These are phyloP conservation scores for Calvatia gigantea DNA, from an alignment of 768 basidiomycete genomes.

Conservation along the genomic window DNA sequence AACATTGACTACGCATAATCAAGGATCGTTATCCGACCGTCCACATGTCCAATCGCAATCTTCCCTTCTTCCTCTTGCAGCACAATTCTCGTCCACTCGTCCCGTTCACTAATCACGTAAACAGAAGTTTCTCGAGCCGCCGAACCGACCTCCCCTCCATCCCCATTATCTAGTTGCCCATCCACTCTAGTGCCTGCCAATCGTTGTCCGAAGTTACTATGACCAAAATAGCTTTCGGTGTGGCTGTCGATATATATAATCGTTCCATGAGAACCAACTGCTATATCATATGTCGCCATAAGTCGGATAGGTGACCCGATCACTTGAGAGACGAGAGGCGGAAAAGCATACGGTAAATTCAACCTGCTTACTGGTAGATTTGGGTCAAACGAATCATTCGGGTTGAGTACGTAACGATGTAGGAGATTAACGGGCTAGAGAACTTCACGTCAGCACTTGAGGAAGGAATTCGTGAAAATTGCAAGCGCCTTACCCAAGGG, in stretches of 20 bases:
- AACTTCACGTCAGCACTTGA: neutral
- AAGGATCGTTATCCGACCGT: constrained; percentile 48
- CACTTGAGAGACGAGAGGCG: constrained; percentile 32
- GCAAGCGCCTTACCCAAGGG: constrained; percentile 45
- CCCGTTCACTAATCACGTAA: constrained; percentile 33
- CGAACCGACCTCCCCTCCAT: constrained; percentile 13
- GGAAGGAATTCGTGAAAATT: neutral
- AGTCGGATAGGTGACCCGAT: constrained; percentile 56
- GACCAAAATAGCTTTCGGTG: constrained; percentile 44
- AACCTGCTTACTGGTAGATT: constrained; percentile 20
- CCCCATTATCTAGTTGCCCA: constrained; percentile 19
- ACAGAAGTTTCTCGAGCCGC: constrained; percentile 17
- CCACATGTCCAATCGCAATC: constrained; percentile 38
- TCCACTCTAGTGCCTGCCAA: constrained; percentile 39
- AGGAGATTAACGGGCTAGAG: constrained; percentile 60
- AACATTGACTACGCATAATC: constrained; percentile 37
- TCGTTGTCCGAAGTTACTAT: constrained; percentile 52
- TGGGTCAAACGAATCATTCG: constrained; percentile 35
- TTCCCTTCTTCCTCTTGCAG: constrained; percentile 46
- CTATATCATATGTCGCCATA: constrained; percentile 51
- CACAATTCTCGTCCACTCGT: constrained; percentile 46
- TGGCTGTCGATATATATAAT: constrained; percentile 67
- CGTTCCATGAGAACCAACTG: constrained; percentile 55
- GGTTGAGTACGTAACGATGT: constrained; percentile 54
- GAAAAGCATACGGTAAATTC: constrained; percentile 45